Evolutionary conservation across 2,329 filamentous ascomycete species (phyloP).

Genomic region (Blumeriella jaapii): DNA sequence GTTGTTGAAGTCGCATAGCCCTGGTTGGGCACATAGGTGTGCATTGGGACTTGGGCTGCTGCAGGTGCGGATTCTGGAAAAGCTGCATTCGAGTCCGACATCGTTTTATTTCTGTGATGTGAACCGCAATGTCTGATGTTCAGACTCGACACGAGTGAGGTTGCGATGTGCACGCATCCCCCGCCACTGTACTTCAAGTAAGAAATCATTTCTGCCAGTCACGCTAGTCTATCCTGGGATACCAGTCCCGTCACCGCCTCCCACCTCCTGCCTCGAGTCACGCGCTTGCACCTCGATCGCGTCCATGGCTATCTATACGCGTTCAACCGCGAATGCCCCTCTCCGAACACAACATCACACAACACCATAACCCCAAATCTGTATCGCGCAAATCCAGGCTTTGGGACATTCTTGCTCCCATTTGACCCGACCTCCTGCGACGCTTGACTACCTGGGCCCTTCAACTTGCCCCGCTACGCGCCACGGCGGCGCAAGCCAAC

Average conservation of each 20-base stretch:
- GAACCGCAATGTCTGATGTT: background rate
- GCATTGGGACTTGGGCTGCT: slow-evolving; percentile 34
- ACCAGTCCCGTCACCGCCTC: too few species aligned
- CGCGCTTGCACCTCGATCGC: too few species aligned
- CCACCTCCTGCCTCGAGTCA: too few species aligned
- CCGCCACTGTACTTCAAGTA: background rate
- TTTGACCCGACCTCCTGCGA: background rate
- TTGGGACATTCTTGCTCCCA: background rate
- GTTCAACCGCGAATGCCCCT: too few species aligned
- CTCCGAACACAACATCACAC: too few species aligned
- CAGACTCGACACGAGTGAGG: background rate
- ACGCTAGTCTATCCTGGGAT: too few species aligned
- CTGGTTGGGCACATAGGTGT: slow-evolving; percentile 37
- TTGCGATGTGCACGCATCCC: background rate
- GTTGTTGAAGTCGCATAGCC: slow-evolving; percentile 33
- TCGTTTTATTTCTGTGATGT: slow-evolving; percentile 2
- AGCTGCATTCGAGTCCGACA: slow-evolving; percentile 14
- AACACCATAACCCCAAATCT: too few species aligned
- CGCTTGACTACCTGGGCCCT: background rate
- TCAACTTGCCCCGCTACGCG: background rate
- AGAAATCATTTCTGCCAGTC: too few species aligned
- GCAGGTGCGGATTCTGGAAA: slow-evolving; percentile 26
- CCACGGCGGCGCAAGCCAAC: slow-evolving; percentile 11
- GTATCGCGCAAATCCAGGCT: too few species aligned
- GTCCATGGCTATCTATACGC: too few species aligned